Conservation (phyloP, 805 yeast species). For the Spathaspora gorwiae region DNA sequence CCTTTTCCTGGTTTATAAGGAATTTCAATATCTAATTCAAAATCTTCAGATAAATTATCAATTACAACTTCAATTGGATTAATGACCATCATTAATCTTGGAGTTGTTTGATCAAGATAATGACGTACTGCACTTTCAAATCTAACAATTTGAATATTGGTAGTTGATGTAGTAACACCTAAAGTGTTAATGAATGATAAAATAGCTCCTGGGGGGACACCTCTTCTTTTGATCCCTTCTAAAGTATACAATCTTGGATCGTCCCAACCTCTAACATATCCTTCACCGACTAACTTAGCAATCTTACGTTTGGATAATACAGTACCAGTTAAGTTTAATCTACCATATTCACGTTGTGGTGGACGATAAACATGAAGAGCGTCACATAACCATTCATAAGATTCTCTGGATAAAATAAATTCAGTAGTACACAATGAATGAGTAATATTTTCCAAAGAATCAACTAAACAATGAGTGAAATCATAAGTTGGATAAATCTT, state of each 20-base stretch:
- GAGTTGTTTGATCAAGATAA: conserved; percentile 85
- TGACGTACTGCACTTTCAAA: conserved; percentile 87
- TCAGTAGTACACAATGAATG: conserved; percentile 97
- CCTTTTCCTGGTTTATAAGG: conserved; percentile 84
- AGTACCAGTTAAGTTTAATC: conserved; percentile 92
- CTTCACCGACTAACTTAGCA: conserved; percentile 81
- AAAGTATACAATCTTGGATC: conserved; percentile 95
- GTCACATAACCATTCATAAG: conserved; percentile 98
- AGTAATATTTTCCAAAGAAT: conserved; percentile 91
- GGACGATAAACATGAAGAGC: conserved; percentile 93
- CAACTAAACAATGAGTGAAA: conserved; percentile 98
- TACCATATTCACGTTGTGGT: conserved; percentile 97
- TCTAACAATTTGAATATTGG: conserved; percentile 85
- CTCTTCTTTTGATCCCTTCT: conserved; percentile 93
- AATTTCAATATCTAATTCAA: conserved; percentile 62
- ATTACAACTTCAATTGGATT: conserved; percentile 82
- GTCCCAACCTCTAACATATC: conserved; percentile 92
- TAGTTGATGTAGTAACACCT: conserved; percentile 92
- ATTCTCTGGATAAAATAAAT: conserved; percentile 84
- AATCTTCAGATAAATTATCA: conserved; percentile 76
- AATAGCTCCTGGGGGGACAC: conserved; percentile 98
- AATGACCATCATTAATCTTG: conserved; percentile 88
- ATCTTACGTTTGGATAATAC: conserved; percentile 93
- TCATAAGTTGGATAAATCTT: conserved; percentile 97
- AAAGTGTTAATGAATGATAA: conserved; percentile 87